phyloP scores from a whole-genome alignment of 1,284 basidiomycete genomes.

The Neolentinus lepideus region DNA sequence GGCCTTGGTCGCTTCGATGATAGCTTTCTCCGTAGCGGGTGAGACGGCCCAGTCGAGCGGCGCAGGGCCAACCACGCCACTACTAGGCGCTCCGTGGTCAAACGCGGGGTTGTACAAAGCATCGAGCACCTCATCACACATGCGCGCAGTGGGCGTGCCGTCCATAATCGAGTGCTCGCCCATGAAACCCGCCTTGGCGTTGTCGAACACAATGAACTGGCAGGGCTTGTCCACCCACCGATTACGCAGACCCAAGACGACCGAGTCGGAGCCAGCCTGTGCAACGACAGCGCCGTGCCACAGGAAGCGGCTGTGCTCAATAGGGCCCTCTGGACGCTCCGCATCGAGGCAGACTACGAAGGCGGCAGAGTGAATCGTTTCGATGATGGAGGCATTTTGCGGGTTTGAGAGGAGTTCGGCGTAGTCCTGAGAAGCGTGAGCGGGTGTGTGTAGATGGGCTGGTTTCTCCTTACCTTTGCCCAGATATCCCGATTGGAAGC shows the following conservation, averaged over 20 bases:
- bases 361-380: slow-evolving; percentile 73
- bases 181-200: slow-evolving; percentile 75
- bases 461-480: slow-evolving; percentile 51
- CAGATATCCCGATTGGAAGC: slow-evolving; percentile 78
- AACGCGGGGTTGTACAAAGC: slow-evolving; percentile 37
- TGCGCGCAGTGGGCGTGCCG: slow-evolving; percentile 59
- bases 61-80: slow-evolving; percentile 13
- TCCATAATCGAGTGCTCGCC: slow-evolving; percentile 94
- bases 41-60: slow-evolving; percentile 66
- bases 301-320: slow-evolving; percentile 54
- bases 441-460: background rate
- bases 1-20: slow-evolving; percentile 48
- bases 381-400: slow-evolving; percentile 59
- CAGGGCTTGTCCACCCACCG: slow-evolving; percentile 83
- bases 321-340: slow-evolving; percentile 41
- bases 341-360: slow-evolving; percentile 79
- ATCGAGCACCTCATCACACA: slow-evolving; percentile 39
- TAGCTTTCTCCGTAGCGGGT: slow-evolving; percentile 35
- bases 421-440: slow-evolving; percentile 44
- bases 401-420: slow-evolving; percentile 44
- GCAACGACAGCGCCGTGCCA: slow-evolving; percentile 59
- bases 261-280: slow-evolving; percentile 17
- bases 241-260: slow-evolving; percentile 49
- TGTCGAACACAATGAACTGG: slow-evolving; percentile 78
- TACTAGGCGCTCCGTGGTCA: slow-evolving; percentile 38